Evolutionary conservation across 2,329 filamentous ascomycete genomes (phyloP).

Genomic region (Botrytis porri): DNA sequence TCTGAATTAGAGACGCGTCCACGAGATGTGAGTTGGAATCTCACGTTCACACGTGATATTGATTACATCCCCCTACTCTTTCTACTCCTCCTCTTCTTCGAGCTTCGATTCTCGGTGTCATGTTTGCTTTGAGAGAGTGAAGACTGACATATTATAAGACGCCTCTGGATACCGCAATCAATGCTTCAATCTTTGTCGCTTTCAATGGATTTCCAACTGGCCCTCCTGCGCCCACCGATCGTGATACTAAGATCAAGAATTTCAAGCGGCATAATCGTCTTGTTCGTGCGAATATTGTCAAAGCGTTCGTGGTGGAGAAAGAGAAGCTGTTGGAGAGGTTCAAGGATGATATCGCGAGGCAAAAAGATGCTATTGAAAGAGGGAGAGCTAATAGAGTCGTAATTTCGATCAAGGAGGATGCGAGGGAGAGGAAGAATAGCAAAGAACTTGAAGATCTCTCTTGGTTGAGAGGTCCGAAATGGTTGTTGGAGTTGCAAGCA

Average conservation of each 20-base stretch:
- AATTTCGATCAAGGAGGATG: neutral
- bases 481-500: conserved; percentile 2
- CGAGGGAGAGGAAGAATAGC: neutral
- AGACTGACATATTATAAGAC: neutral
- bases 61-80: neutral
- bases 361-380: neutral
- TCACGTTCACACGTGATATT: conserved; percentile 15
- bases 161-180: conserved; percentile 15
- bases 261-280: conserved; percentile 29
- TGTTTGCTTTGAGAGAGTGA: neutral
- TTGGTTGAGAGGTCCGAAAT: neutral
- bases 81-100: neutral
- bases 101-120: neutral
- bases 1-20: neutral
- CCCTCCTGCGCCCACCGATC: conserved; percentile 8
- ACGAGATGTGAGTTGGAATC: neutral
- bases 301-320: conserved; percentile 23
- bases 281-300: conserved; percentile 28
- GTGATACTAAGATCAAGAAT: conserved; percentile 25
- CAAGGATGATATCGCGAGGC: neutral
- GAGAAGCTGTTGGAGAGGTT: conserved; percentile 1
- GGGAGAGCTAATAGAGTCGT: neutral
- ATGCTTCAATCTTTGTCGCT: conserved; percentile 32
- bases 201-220: conserved; percentile 26
- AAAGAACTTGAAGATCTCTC: neutral